Conservation (phyloP, 331 rosid species). For the Arachis monticola region DNA sequence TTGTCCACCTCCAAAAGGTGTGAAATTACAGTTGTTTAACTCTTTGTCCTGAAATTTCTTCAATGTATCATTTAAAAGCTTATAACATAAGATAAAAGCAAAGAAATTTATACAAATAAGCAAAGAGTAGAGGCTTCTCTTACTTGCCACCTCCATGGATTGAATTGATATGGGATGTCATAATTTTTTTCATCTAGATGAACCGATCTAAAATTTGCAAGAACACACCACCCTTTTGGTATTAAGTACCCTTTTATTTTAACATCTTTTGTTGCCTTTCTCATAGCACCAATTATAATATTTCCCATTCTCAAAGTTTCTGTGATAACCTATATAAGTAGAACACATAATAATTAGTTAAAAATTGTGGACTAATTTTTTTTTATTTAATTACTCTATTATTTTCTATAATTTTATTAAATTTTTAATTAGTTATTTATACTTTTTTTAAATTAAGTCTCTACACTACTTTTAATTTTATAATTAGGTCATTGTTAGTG, state of each 20-base stretch:
- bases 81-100: not conserved
- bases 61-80: slow-evolving; percentile 33
- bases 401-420: too few relatives aligned
- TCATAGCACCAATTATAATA: slow-evolving; percentile 77
- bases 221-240: slow-evolving; percentile 89
- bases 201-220: slow-evolving; percentile 83
- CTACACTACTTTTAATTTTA: too few relatives aligned
- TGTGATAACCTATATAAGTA: slow-evolving; percentile 67
- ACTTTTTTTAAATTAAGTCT: too few relatives aligned
- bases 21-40: slow-evolving; percentile 67
- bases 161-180: slow-evolving; percentile 76
- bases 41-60: slow-evolving; percentile 67
- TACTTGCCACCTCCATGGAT: slow-evolving; percentile 99
- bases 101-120: not conserved
- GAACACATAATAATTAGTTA: not conserved
- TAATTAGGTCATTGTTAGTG: too few relatives aligned
- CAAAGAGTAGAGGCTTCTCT: slow-evolving; percentile 32
- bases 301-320: slow-evolving; percentile 88
- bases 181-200: slow-evolving; percentile 85
- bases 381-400: not conserved
- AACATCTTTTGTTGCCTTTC: slow-evolving; percentile 86
- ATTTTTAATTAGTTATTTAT: too few relatives aligned
- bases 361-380: not conserved
- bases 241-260: slow-evolving; percentile 79
- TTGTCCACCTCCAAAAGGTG: slow-evolving; percentile 97